Evolutionary conservation across 1,139 yeast genomes (phyloP).

Genomic region (Candida sanyaensis): DNA sequence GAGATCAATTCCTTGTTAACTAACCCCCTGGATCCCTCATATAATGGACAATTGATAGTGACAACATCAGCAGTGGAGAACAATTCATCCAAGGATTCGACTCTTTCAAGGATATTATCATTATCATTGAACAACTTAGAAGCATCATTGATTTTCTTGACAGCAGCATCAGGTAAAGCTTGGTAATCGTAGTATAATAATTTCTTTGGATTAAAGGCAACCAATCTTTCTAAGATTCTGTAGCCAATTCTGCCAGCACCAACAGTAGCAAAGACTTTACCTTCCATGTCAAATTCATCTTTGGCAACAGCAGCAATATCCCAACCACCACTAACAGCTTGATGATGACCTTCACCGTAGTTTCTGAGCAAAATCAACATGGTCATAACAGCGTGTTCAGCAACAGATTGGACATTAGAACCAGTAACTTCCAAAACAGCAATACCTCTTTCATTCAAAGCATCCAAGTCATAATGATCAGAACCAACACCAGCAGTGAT

Average conservation of each 20-base stretch:
- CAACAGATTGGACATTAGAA: slow-evolving; percentile 77
- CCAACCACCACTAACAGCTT: slow-evolving; percentile 64
- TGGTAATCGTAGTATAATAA: slow-evolving; percentile 78
- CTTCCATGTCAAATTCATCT: slow-evolving; percentile 74
- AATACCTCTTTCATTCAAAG: slow-evolving; percentile 64
- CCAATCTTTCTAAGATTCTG: slow-evolving; percentile 70
- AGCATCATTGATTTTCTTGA: slow-evolving; percentile 48
- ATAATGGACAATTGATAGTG: slow-evolving; percentile 78
- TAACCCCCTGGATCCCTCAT: slow-evolving; percentile 66
- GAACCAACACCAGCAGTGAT: slow-evolving; percentile 87
- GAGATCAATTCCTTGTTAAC: slow-evolving; percentile 67
- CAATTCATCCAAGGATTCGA: slow-evolving; percentile 65
- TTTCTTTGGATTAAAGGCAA: slow-evolving; percentile 75
- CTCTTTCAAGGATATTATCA: slow-evolving; percentile 54
- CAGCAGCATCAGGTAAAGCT: slow-evolving; percentile 58
- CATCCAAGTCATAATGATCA: slow-evolving; percentile 75
- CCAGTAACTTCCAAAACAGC: slow-evolving; percentile 83
- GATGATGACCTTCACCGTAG: slow-evolving; percentile 78
- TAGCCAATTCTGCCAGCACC: slow-evolving; percentile 86
- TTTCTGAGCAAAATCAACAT: slow-evolving; percentile 72
- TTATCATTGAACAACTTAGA: slow-evolving; percentile 40
- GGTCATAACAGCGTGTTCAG: slow-evolving; percentile 80
- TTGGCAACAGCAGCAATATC: slow-evolving; percentile 79
- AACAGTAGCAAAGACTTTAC: slow-evolving; percentile 73
- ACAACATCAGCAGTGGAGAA: slow-evolving; percentile 71